Evolutionary conservation across 257 asterid genomes (phyloP).

Genomic region (Dorcoceras hygrometricum): DNA sequence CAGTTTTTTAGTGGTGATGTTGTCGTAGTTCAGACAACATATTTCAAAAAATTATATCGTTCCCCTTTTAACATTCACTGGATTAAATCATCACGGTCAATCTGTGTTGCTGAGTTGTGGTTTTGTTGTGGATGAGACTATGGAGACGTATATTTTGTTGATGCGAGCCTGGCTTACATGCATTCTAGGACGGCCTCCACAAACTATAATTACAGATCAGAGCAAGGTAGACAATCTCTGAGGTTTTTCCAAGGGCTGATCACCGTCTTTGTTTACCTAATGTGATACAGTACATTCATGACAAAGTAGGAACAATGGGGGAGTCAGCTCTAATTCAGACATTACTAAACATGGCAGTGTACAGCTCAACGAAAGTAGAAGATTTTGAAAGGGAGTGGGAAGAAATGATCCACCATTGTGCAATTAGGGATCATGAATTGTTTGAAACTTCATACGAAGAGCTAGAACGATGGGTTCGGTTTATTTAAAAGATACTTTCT

Average conservation of each 20-base stretch:
- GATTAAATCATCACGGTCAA: conserved; percentile 54
- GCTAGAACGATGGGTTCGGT: conserved; percentile 55
- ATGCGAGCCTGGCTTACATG: conserved; percentile 62
- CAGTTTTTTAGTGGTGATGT: conserved; percentile 49
- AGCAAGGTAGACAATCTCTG: conserved; percentile 43
- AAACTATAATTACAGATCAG: conserved; percentile 42
- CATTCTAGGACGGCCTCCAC: conserved; percentile 47
- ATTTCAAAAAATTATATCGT: conserved; percentile 32
- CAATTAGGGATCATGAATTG: conserved; percentile 39
- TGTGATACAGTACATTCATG: conserved; percentile 38
- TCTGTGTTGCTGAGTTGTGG: conserved; percentile 47
- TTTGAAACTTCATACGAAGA: conserved; percentile 44
- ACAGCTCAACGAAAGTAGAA: conserved; percentile 37
- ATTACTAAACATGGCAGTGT: conserved; percentile 38
- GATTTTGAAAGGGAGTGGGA: conserved; percentile 56
- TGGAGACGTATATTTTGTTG: conserved; percentile 49
- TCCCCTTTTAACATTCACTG: conserved; percentile 39
- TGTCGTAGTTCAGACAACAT: conserved; percentile 38
- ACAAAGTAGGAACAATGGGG: conserved; percentile 34
- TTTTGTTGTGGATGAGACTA: conserved; percentile 41
- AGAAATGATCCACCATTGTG: conserved; percentile 46
- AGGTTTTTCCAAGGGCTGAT: conserved; percentile 56
- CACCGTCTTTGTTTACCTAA: conserved; percentile 41
- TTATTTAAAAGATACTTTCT: conserved; percentile 39
- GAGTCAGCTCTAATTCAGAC: conserved; percentile 32